These are phyloP conservation scores for Cyberlindnera veronae DNA, from an alignment of 805 yeast genomes.

Conservation along the genomic window DNA sequence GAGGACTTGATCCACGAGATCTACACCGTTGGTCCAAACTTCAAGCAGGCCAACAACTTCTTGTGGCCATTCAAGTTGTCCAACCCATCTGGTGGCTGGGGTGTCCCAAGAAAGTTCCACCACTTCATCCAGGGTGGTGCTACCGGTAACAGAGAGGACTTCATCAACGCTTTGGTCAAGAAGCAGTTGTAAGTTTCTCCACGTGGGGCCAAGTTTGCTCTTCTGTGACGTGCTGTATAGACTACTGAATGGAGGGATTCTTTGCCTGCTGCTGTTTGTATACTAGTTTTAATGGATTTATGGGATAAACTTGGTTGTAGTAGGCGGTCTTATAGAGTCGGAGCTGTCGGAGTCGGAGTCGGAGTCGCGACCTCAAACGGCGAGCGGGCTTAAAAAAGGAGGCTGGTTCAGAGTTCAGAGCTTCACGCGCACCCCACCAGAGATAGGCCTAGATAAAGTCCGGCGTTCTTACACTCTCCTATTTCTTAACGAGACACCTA, in stretches of 20 bases:
- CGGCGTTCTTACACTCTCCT: too few relatives aligned
- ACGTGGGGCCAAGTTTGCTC: conserved; percentile 5
- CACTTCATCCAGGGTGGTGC: conserved; percentile 98
- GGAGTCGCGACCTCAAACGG: too few relatives aligned
- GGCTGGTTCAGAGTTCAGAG: too few relatives aligned
- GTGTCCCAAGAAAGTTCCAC: conserved; percentile 93
- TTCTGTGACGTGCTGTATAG: conserved; percentile 2
- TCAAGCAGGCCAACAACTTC: conserved; percentile 98
- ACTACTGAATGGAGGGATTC: conserved; percentile 15
- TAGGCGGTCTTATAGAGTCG: too few relatives aligned
- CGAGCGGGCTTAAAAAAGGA: too few relatives aligned
- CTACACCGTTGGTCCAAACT: conserved; percentile 96
- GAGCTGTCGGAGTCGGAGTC: too few relatives aligned
- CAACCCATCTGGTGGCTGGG: conserved; percentile 98
- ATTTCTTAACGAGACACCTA: too few relatives aligned
- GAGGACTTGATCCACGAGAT: conserved; percentile 97
- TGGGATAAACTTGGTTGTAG: too few relatives aligned
- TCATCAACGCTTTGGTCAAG: conserved; percentile 89
- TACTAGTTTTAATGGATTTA: too few relatives aligned
- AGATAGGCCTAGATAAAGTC: too few relatives aligned
- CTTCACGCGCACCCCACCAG: too few relatives aligned
- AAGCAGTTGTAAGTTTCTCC: conserved; percentile 29
- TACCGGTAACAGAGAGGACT: conserved; percentile 96
- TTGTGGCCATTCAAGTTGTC: conserved; percentile 97
- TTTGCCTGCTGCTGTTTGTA: too few relatives aligned